These are phyloP conservation scores for Schwanniomyces vanrijiae DNA, from an alignment of 805 yeast species.

Conservation along the genomic window DNA sequence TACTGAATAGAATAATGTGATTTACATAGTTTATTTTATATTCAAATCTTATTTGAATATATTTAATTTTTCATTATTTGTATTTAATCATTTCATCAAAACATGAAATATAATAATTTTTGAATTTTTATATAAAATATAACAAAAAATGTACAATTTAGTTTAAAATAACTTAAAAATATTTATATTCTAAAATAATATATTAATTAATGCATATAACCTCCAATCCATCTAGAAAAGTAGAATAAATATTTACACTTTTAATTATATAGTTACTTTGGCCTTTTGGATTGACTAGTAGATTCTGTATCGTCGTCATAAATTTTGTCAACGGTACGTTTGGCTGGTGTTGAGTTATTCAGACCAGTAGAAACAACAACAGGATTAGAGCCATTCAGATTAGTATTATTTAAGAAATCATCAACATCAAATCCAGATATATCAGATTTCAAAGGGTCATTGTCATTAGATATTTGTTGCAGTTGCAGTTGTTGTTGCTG, in stretches of 20 bases:
- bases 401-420: conserved; percentile 22
- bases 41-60: too few relatives aligned
- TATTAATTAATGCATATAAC: background rate
- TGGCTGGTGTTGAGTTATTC: conserved; percentile 10
- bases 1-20: too few relatives aligned
- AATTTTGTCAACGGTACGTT: conserved; percentile 16
- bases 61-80: too few relatives aligned
- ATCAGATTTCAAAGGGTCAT: conserved; percentile 7
- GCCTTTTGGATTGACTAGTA: background rate
- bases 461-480: conserved; percentile 7
- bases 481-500: background rate
- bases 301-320: conserved; percentile 9
- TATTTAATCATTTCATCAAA: too few relatives aligned
- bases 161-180: too few relatives aligned
- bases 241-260: background rate
- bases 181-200: too few relatives aligned
- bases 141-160: background rate
- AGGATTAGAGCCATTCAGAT: conserved; percentile 3
- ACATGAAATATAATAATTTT: too few relatives aligned
- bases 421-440: conserved; percentile 33
- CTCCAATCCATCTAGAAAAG: background rate
- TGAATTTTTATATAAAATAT: too few relatives aligned
- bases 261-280: background rate
- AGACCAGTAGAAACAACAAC: conserved; percentile 6
- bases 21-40: too few relatives aligned